Base-by-base conservation (phyloP, 2,329 filamentous ascomycete genomes). In the Emmonsiellopsis sp. region DNA sequence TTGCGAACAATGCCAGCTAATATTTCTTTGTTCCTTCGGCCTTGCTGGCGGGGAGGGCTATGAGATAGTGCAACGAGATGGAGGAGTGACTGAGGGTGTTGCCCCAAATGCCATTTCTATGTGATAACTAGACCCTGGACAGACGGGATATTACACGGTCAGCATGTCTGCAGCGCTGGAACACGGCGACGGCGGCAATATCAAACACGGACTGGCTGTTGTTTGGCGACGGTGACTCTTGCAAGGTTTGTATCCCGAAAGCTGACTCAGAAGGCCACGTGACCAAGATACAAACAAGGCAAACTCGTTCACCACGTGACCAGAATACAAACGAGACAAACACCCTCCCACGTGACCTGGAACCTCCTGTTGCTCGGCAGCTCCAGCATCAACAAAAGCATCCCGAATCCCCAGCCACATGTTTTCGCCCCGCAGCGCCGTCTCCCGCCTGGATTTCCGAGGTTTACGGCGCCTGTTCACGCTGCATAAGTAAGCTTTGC, bases 341-440 rank as follows among this genome's bases (percentile, higher is more conserved):
- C 61, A 59, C 7, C 26, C 44, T 44, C 53, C 52, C 5, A 37
- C 26, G 6, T n/a, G 7, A 26, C 13, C 41, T 3, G 20, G 20
- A 5, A 31, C 44, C 50, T 54, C 52, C 46, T 34, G 6, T 4
- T 20, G n/a, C 13, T 51, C 38, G 20, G 20, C 20, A 26, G 20
- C 15, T n/a, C 62, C 61, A 62, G 62, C 62, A 62, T 63, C 62
- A 62, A 59, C 53, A 56, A 40, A 30, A 52, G 34, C 54, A 54
- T 60, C 61, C 62, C 67, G 34, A 54, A 54, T 60, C 61, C 62
- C 67, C 69, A 71, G 69, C 69, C 70, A 71, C 69, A 70, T 70
- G 68, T 66, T 70, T 67, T 62, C 55, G 55, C 54, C 57, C 51
- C 37, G 35, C 35, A 41, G 20, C 40, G 30, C 31, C n/a, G 31